Percentiles rank a stretch among this genome's conserved stretches.
Evolutionary conservation across 2,329 filamentous ascomycete species (phyloP).

Genomic region (Fusarium armeniacum): DNA sequence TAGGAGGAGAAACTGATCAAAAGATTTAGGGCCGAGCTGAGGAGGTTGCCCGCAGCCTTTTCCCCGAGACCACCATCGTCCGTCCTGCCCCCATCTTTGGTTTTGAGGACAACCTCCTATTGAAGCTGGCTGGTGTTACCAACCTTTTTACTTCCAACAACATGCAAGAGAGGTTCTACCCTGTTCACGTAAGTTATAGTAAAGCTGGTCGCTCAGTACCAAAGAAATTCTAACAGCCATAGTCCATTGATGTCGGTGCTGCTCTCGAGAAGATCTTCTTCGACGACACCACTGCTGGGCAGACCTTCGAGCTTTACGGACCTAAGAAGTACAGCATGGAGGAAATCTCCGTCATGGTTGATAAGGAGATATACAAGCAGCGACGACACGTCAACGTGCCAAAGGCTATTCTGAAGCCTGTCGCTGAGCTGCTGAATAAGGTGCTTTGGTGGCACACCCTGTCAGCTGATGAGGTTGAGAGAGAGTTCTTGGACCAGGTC

Average conservation of each 20-base stretch:
- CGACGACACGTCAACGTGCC: constrained; percentile 93
- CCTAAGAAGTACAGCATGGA: constrained; percentile 92
- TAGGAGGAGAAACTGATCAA: constrained; percentile 30
- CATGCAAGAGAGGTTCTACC: constrained; percentile 91
- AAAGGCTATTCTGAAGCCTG: constrained; percentile 81
- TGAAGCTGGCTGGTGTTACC: constrained; percentile 82
- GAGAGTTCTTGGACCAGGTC: constrained; percentile 91
- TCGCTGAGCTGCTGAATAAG: constrained; percentile 82
- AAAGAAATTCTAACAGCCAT: constrained; percentile 13
- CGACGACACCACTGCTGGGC: constrained; percentile 88
- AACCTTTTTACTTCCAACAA: constrained; percentile 93
- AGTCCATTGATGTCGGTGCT: constrained; percentile 90
- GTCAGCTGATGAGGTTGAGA: constrained; percentile 87
- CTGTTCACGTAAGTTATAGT: constrained; percentile 83
- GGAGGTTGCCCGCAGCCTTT: constrained; percentile 86
- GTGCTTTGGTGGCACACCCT: constrained; percentile 89
- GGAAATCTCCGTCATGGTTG: constrained; percentile 88
- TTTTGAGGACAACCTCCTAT: constrained; percentile 91
- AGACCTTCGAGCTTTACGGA: constrained; percentile 95
- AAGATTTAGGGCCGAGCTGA: constrained; percentile 78
- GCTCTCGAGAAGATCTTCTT: constrained; percentile 91
- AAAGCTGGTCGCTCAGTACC: background rate
- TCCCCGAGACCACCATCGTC: constrained; percentile 97
- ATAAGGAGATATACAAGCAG: constrained; percentile 91
- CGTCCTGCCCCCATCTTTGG: constrained; percentile 94